These are phyloP conservation scores for Diaporthe sp. DNA, from an alignment of 2,329 filamentous ascomycete genomes.

Conservation along the genomic window DNA sequence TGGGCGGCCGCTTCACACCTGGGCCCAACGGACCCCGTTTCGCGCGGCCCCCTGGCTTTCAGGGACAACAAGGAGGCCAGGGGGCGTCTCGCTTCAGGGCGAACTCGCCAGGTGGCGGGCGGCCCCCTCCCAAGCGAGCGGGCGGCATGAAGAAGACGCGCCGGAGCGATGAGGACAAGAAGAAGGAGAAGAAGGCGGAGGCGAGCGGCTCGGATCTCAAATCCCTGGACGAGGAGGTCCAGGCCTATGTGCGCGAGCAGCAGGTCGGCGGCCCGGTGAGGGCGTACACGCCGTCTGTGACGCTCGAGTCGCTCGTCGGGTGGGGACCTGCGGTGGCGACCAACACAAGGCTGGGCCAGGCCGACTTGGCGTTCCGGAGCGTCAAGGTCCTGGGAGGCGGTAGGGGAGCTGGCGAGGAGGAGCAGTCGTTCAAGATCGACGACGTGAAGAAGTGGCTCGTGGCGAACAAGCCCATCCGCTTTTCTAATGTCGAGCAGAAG, in stretches of 20 bases:
- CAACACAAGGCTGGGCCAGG: conserved; percentile 46
- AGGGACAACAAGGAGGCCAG: neutral
- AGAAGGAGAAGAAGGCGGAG: conserved; percentile 28
- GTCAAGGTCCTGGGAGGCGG: conserved; percentile 56
- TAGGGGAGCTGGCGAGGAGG: conserved; percentile 46
- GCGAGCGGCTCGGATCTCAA: conserved; percentile 2
- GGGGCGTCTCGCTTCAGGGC: neutral
- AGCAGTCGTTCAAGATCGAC: conserved; percentile 40
- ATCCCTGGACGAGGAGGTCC: conserved; percentile 43
- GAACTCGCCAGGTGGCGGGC: neutral
- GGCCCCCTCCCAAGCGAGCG: neutral
- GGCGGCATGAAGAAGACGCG: neutral
- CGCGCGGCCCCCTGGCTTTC: neutral
- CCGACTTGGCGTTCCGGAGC: conserved; percentile 51
- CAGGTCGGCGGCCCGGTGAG: conserved; percentile 44
- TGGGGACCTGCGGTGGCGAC: conserved; percentile 54
- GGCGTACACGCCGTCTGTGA: conserved; percentile 50
- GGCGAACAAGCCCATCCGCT: conserved; percentile 52
- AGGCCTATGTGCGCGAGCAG: conserved; percentile 45
- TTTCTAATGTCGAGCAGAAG: conserved; percentile 50
- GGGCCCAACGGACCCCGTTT: neutral
- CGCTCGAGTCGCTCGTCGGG: conserved; percentile 50
- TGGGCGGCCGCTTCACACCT: conserved; percentile 1
- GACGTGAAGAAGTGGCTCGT: conserved; percentile 44
- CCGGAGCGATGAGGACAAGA: conserved; percentile 13